Evolutionary conservation across 345 rosid genomes (phyloP), one percentile per base, ranked within the genome.

Genomic region (Acer negundo): DNA sequence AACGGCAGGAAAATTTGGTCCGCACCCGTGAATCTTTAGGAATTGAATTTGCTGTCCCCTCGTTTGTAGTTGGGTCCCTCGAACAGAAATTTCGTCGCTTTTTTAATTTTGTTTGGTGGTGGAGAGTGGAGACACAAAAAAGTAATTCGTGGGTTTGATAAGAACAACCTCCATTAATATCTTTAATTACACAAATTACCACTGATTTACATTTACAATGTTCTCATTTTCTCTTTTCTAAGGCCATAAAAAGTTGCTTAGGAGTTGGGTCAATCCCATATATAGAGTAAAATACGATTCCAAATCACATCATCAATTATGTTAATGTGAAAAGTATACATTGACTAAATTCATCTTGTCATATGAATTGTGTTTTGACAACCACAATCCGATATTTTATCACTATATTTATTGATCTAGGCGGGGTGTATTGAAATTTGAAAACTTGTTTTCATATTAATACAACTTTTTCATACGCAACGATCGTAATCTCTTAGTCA

Each of bases 41-140:
- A 56, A 69, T 26, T 80, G 77, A 80, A 66, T 72, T 75, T 42
- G 0, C 23, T 75, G 79, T 73, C 82, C 72, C 80, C 84, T 62
- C 13, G 49, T 42, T 26, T 79, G 85, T 68, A 80, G 69, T 70
- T 31, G 15, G 24, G 6, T 62, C 42, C 42, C 62, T 20, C 12
- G 4, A 63, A 62, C 83, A 35, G 56, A 82, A 78, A 28, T 62
- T 66, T 69, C 56, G 17, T 23, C 40, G 74, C 70, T 80, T 62
- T 51, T 24, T 16, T 28, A 35, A 10, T 22, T 70, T 12, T 26
- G 11, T 19, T 16, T 53, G 55, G 55, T 12, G 58, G 62, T 10
- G n/a, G 62, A 62, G 63, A 62, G 6, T 4, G 38, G 46, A 42
- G 46, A 42, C 46, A 42, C 51, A 24, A 26, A 61, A 70, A 35